These are phyloP conservation scores for Kurtzmaniella cleridarum DNA, from an alignment of 805 yeast species.

Conservation along the genomic window DNA sequence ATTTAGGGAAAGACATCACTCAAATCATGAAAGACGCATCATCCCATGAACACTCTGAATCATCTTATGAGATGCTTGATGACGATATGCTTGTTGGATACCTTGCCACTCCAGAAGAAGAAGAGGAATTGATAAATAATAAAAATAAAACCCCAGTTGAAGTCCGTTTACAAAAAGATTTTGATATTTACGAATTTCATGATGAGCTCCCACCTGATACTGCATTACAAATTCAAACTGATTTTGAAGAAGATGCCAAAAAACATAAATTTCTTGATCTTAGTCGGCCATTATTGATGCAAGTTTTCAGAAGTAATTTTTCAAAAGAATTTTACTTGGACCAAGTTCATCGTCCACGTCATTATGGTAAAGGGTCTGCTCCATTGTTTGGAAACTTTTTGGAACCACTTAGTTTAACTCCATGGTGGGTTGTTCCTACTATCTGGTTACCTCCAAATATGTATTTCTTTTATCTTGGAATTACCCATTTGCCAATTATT, in stretches of 20 bases:
- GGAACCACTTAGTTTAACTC: slow-evolving; percentile 85
- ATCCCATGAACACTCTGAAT: slow-evolving; percentile 75
- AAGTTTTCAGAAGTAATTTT: slow-evolving; percentile 72
- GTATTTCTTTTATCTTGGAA: slow-evolving; percentile 57
- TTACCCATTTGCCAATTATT: slow-evolving; percentile 39
- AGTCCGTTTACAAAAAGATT: slow-evolving; percentile 35
- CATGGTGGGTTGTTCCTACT: slow-evolving; percentile 90
- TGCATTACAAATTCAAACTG: slow-evolving; percentile 72
- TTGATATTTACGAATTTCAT: slow-evolving; percentile 38
- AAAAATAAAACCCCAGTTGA: slow-evolving; percentile 55
- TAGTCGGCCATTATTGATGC: slow-evolving; percentile 72
- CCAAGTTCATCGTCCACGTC: slow-evolving; percentile 97
- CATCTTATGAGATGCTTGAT: slow-evolving; percentile 81
- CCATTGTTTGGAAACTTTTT: slow-evolving; percentile 91
- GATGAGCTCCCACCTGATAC: slow-evolving; percentile 71
- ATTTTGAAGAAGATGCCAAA: slow-evolving; percentile 60
- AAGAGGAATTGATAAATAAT: slow-evolving; percentile 59
- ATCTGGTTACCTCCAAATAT: slow-evolving; percentile 83
- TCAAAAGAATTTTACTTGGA: slow-evolving; percentile 86
- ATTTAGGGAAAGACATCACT: slow-evolving; percentile 62
- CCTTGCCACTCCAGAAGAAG: slow-evolving; percentile 78
- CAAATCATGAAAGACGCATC: slow-evolving; percentile 67
- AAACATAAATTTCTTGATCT: slow-evolving; percentile 86
- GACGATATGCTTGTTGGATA: slow-evolving; percentile 78
- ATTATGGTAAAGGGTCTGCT: slow-evolving; percentile 95